phyloP scores from a whole-genome alignment of 2,329 filamentous ascomycete species.

The Pyrenophora tritici-repentis region DNA sequence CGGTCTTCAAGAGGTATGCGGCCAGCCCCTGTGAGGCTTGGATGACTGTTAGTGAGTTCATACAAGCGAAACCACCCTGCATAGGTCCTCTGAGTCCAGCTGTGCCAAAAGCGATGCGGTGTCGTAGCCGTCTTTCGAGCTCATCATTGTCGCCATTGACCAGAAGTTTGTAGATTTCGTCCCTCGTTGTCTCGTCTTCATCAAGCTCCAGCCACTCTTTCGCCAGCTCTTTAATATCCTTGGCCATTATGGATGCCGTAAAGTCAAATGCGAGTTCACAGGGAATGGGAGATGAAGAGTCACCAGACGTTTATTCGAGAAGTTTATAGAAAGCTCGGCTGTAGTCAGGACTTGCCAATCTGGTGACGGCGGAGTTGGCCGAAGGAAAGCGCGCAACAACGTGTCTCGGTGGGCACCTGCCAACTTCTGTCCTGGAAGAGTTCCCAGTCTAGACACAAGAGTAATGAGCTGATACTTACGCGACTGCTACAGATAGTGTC shows the following conservation, averaged over 20 bases:
- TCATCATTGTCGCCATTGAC: constrained; percentile 53
- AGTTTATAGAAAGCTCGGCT: constrained; percentile 7
- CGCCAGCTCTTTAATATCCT: constrained; percentile 52
- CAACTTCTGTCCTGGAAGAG: background rate
- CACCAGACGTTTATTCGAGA: background rate
- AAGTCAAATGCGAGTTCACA: background rate
- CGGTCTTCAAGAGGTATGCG: constrained; percentile 59
- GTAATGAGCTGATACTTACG: background rate
- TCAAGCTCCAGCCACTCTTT: constrained; percentile 65
- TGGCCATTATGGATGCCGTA: constrained; percentile 28
- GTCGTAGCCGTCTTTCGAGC: constrained; percentile 58
- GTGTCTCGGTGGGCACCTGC: constrained; percentile 12
- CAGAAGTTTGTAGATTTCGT: constrained; percentile 60
- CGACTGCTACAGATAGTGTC: background rate
- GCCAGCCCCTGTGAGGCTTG: constrained; percentile 69
- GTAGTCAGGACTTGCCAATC: constrained; percentile 26
- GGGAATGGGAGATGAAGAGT: background rate
- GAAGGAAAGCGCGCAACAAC: constrained; percentile 11
- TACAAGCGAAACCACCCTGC: constrained; percentile 67
- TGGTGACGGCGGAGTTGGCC: constrained; percentile 38
- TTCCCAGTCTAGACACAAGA: background rate
- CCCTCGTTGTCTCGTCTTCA: constrained; percentile 57
- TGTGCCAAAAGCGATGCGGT: constrained; percentile 66
- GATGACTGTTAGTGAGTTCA: constrained; percentile 64
- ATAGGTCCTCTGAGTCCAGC: constrained; percentile 67